phyloP scores from a whole-genome alignment of 2,329 filamentous ascomycete species.

The Thermomyces lanuginosus region DNA sequence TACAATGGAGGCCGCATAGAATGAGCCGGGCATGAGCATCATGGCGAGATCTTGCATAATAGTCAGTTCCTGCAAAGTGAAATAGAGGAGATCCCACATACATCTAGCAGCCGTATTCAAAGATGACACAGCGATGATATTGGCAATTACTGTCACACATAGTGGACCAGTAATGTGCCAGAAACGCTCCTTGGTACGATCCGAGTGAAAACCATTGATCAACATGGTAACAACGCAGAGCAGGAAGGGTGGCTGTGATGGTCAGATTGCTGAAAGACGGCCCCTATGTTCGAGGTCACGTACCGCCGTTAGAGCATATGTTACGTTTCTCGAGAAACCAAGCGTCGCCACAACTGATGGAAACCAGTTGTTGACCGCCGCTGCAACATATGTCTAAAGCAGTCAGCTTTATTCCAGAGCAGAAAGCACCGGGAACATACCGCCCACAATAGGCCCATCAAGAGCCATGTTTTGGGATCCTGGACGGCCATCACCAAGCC shows the following conservation, averaged over 20 bases:
- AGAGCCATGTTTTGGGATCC: conserved; percentile 24
- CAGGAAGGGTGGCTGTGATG: conserved; percentile 13
- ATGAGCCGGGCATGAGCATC: conserved; percentile 14
- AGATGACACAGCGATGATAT: conserved; percentile 17
- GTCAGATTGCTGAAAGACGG: conserved; percentile 8
- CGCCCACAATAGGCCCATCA: conserved; percentile 18
- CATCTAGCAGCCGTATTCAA: conserved; percentile 13
- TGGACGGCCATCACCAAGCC: conserved; percentile 16
- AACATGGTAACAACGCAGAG: conserved; percentile 18
- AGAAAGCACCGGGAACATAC: conserved; percentile 10
- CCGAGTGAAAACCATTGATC: conserved; percentile 17
- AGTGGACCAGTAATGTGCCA: conserved; percentile 14
- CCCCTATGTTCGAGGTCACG: neutral
- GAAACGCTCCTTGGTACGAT: conserved; percentile 14
- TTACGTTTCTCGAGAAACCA: conserved; percentile 30
- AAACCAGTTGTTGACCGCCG: conserved; percentile 29
- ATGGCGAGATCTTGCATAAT: conserved; percentile 15
- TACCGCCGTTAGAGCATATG: conserved; percentile 29
- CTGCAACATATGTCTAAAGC: conserved; percentile 29
- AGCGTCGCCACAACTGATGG: conserved; percentile 30
- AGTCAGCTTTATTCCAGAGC: conserved; percentile 20
- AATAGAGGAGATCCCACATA: conserved; percentile 4
- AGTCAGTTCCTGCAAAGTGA: neutral
- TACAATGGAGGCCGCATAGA: conserved; percentile 7
- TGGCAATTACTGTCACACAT: conserved; percentile 12